Percentiles rank a stretch among this genome's conserved stretches.
phyloP scores from a whole-genome alignment of 345 rosid species.

The Populus deltoides region DNA sequence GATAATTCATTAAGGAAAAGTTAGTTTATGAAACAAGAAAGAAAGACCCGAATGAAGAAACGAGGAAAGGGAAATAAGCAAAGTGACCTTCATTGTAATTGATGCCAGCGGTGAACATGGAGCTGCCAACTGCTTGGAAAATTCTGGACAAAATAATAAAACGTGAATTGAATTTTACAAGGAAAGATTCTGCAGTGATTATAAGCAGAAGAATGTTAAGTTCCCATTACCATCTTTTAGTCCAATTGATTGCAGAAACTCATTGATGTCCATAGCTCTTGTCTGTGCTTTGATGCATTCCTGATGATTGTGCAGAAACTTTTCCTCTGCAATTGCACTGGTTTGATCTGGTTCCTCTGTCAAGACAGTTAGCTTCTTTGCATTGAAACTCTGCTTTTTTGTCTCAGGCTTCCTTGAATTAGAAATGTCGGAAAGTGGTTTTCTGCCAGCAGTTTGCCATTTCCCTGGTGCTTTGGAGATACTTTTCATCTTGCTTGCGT shows the following conservation, averaged over 20 bases:
- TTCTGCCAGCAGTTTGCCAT: constrained; percentile 27
- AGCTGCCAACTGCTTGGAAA: constrained; percentile 4
- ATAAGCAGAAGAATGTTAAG: not conserved
- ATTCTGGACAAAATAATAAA: constrained; percentile 13
- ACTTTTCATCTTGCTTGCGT: constrained; percentile 24
- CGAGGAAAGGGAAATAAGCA: not conserved
- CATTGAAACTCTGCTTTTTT: constrained; percentile 25
- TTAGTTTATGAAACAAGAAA: not conserved
- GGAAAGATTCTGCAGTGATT: not conserved
- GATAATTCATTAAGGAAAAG: not conserved
- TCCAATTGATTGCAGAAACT: constrained; percentile 36
- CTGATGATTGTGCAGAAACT: constrained; percentile 45
- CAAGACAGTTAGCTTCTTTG: constrained; percentile 15
- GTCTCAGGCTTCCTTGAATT: constrained; percentile 35
- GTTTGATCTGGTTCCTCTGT: constrained; percentile 19
- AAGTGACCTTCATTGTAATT: constrained; percentile 18
- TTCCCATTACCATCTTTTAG: constrained; percentile 27
- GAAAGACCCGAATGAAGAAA: not conserved
- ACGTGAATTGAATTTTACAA: not conserved
- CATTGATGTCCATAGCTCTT: constrained; percentile 27
- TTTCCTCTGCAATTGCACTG: constrained; percentile 28
- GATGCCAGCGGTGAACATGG: constrained; percentile 5
- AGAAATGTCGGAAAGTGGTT: constrained; percentile 52
- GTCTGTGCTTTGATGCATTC: constrained; percentile 42
- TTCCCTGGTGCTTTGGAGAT: constrained; percentile 29